These are phyloP conservation scores for Rubia tinctorum DNA, from an alignment of 305 asterid species.

Conservation along the genomic window DNA sequence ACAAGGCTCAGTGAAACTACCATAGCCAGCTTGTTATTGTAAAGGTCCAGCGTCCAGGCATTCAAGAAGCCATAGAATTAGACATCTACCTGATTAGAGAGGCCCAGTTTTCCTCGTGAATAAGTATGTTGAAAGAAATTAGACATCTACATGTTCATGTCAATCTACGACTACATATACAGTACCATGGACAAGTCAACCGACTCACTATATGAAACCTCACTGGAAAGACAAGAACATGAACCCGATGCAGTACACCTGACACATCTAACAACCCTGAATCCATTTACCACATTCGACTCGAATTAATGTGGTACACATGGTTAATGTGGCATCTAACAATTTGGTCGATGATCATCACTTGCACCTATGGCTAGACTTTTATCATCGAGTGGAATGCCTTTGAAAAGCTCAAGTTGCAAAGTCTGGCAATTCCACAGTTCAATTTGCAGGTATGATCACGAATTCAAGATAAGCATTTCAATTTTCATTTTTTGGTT, in stretches of 20 bases:
- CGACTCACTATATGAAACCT: constrained; percentile 45
- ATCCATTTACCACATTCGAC: constrained; percentile 62
- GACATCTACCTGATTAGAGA: too few species aligned
- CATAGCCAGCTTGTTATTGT: too few species aligned
- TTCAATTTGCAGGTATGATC: constrained; percentile 52
- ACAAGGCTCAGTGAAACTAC: too few species aligned
- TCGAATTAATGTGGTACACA: constrained; percentile 64
- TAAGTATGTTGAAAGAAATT: too few species aligned
- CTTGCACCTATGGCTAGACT: constrained; percentile 32
- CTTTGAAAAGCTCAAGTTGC: constrained; percentile 47
- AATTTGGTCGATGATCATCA: constrained; percentile 42
- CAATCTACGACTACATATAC: constrained; percentile 30
- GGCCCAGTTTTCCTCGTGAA: too few species aligned
- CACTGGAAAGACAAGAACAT: constrained; percentile 54
- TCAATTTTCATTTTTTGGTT: neutral
- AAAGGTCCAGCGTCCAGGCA: too few species aligned
- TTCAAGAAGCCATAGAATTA: too few species aligned
- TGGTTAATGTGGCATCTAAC: constrained; percentile 72
- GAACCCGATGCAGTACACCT: constrained; percentile 56
- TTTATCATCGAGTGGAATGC: constrained; percentile 52
- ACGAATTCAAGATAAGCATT: neutral
- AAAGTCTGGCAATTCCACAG: constrained; percentile 62
- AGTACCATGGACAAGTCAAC: constrained; percentile 60
- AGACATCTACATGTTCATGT: constrained; percentile 7
- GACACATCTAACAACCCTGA: constrained; percentile 69